phyloP scores from a whole-genome alignment of 2,329 filamentous ascomycete genomes.

The Arthroderma sp. region DNA sequence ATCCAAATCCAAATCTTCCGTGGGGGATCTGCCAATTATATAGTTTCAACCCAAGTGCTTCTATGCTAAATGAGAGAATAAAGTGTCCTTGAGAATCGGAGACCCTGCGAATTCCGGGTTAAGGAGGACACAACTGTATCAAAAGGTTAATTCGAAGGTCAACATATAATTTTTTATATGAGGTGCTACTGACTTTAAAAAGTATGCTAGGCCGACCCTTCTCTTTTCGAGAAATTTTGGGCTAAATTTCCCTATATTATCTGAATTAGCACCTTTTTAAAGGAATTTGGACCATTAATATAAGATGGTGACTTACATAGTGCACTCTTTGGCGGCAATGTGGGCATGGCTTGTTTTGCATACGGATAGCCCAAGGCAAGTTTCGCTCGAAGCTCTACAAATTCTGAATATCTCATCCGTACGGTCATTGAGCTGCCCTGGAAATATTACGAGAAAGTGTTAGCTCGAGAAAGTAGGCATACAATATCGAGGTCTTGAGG shows the following conservation, averaged over 20 bases:
- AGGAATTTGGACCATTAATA: not conserved
- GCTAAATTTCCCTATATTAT: slow-evolving; percentile 48
- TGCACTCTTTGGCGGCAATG: slow-evolving; percentile 78
- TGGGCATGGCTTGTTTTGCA: slow-evolving; percentile 74
- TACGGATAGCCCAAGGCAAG: slow-evolving; percentile 71
- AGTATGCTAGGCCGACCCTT: slow-evolving; percentile 73
- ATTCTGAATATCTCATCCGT: slow-evolving; percentile 74
- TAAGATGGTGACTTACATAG: slow-evolving; percentile 48
- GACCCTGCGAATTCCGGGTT: slow-evolving; percentile 90
- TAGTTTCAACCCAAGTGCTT: no score
- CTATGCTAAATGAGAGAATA: slow-evolving; percentile 40
- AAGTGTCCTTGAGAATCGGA: slow-evolving; percentile 80
- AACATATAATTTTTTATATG: not conserved
- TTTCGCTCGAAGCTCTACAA: slow-evolving; percentile 64
- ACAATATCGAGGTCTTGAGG: no score
- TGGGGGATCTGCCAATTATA: no score
- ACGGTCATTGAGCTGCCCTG: slow-evolving; percentile 45
- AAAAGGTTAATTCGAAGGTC: slow-evolving; percentile 7
- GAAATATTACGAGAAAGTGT: slow-evolving; percentile 5
- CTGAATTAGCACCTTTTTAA: slow-evolving; percentile 10
- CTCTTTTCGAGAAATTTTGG: slow-evolving; percentile 76
- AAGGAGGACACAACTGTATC: slow-evolving; percentile 63
- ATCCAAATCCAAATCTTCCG: no score
- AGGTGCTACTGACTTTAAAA: slow-evolving; percentile 59
- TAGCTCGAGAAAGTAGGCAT: not conserved